These are phyloP conservation scores for Ceratocystis lukuohia DNA, from an alignment of 2,329 filamentous ascomycete genomes.

Conservation along the genomic window DNA sequence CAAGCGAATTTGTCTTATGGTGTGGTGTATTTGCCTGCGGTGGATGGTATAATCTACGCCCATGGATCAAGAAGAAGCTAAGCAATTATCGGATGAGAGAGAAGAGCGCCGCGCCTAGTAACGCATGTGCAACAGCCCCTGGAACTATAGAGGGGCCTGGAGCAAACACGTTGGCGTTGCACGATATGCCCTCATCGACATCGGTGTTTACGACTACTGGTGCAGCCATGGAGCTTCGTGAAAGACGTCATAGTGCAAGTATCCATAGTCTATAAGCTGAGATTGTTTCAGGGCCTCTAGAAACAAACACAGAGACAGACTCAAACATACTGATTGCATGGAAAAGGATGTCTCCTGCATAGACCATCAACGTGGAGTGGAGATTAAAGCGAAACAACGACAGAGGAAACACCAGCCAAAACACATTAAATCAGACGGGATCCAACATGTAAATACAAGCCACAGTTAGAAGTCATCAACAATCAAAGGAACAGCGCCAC, in stretches of 20 bases:
- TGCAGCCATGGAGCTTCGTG: conserved; percentile 13
- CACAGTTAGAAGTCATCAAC: not conserved
- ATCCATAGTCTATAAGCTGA: not conserved
- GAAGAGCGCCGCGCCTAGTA: conserved; percentile 1
- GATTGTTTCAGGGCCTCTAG: not conserved
- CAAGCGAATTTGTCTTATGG: conserved; percentile 52
- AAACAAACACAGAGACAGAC: not conserved
- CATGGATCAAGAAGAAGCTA: conserved; percentile 37
- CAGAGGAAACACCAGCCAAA: not conserved
- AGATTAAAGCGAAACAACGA: not conserved
- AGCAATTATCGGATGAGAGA: conserved; percentile 20
- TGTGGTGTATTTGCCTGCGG: conserved; percentile 52
- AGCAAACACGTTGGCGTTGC: conserved; percentile 28
- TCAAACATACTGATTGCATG: no score
- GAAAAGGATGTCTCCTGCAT: not conserved
- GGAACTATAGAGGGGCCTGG: not conserved
- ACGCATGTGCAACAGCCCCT: not conserved
- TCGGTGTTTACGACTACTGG: conserved; percentile 46
- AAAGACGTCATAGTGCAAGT: conserved; percentile 9
- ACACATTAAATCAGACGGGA: no score
- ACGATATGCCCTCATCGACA: conserved; percentile 43
- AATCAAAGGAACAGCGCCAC: not conserved
- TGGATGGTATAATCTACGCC: conserved; percentile 49
- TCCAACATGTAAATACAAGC: not conserved
- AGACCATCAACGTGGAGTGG: not conserved